These are phyloP conservation scores for Acer negundo DNA, from an alignment of 345 rosid species.

Conservation along the genomic window DNA sequence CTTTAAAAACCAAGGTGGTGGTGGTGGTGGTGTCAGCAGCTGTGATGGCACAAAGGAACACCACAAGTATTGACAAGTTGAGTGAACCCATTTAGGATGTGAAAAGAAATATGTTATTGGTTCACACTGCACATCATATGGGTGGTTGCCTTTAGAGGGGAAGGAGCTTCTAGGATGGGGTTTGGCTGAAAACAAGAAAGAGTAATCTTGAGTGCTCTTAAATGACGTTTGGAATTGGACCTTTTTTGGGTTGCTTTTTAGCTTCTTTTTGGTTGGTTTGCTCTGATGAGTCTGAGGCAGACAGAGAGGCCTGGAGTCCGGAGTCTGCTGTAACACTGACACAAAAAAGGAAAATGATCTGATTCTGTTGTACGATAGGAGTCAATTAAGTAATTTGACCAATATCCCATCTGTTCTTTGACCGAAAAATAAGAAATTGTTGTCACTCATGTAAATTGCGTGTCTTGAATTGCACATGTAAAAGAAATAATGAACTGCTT, in stretches of 20 bases:
- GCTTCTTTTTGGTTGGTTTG: too few species aligned
- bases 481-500: neutral
- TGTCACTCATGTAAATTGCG: neutral
- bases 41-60: constrained; percentile 1
- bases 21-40: constrained; percentile 32
- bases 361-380: neutral
- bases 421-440: neutral
- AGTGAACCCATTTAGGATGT: constrained; percentile 32
- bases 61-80: constrained; percentile 21
- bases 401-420: neutral
- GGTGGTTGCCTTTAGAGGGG: too few species aligned
- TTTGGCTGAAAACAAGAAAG: too few species aligned
- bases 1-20: constrained; percentile 62
- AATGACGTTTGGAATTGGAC: too few species aligned
- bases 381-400: neutral
- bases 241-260: too few species aligned
- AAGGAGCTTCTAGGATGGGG: too few species aligned
- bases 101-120: too few species aligned
- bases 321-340: neutral
- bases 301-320: neutral
- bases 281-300: neutral
- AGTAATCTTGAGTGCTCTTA: too few species aligned
- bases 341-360: neutral
- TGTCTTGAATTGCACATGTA: neutral
- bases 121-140: too few species aligned